phyloP scores from a whole-genome alignment of 495 filamentous ascomycete species.

The Parathielavia appendiculata region DNA sequence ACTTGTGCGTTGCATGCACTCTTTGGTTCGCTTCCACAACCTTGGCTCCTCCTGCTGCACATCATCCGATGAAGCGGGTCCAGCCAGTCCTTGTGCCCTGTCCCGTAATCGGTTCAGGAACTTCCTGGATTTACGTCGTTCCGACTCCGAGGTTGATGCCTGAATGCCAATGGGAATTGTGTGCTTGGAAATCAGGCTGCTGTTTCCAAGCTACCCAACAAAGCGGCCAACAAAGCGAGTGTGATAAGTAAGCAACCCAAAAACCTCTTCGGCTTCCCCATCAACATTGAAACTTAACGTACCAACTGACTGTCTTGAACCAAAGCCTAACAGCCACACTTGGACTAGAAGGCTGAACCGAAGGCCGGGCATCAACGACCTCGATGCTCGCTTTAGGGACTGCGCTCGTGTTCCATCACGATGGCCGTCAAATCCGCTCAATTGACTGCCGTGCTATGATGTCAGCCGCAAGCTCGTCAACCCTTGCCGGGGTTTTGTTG shows the following conservation, averaged over 20 bases:
- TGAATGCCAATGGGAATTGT: too few relatives aligned
- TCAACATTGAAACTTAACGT: not conserved
- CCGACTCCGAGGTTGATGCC: too few relatives aligned
- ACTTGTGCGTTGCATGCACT: not conserved
- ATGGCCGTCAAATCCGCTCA: too few relatives aligned
- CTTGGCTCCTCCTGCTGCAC: not conserved
- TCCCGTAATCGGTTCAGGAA: too few relatives aligned
- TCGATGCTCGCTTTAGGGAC: not conserved
- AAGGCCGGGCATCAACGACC: slow-evolving; percentile 15
- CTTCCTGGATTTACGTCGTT: too few relatives aligned
- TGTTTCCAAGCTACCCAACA: not conserved
- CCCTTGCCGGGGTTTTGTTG: slow-evolving; percentile 1
- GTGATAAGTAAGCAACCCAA: not conserved
- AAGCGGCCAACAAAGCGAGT: too few relatives aligned
- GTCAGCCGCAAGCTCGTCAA: not conserved
- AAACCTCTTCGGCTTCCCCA: not conserved
- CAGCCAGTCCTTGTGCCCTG: too few relatives aligned
- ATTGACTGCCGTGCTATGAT: slow-evolving; percentile 4
- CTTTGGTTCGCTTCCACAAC: slow-evolving; percentile 1
- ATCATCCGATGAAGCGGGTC: too few relatives aligned
- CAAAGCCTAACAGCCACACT: not conserved
- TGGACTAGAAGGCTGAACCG: not conserved
- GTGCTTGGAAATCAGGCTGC: slow-evolving; percentile 1
- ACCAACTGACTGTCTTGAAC: not conserved
- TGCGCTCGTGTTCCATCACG: not conserved